Conservation (phyloP, 1,284 basidiomycete genomes). For the Naganishia liquefaciens region DNA sequence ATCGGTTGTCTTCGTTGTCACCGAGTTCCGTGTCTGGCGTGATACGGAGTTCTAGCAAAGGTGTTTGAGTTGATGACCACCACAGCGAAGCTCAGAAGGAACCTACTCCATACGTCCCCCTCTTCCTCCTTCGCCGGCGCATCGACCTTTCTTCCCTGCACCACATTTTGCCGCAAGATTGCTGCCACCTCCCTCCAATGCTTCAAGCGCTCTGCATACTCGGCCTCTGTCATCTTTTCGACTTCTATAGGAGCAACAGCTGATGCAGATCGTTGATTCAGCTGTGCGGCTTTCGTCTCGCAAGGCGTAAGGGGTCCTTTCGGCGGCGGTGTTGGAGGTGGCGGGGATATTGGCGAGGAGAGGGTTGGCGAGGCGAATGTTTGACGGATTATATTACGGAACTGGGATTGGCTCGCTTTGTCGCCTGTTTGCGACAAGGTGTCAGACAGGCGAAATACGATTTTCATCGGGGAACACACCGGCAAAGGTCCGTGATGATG, state of each 20-base stretch:
- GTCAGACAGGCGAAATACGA: not conserved
- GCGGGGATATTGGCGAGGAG: slow-evolving; percentile 27
- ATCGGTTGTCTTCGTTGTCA: slow-evolving; percentile 46
- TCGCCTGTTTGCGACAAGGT: slow-evolving; percentile 39
- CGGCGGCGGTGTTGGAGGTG: slow-evolving; percentile 31
- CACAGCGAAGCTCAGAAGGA: not conserved
- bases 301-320: slow-evolving; percentile 31
- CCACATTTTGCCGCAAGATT: slow-evolving; percentile 50
- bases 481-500: slow-evolving; percentile 49
- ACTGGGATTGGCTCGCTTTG: slow-evolving; percentile 40
- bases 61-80: not conserved
- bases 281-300: slow-evolving; percentile 9
- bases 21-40: slow-evolving; percentile 51
- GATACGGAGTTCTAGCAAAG: slow-evolving; percentile 46
- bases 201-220: slow-evolving; percentile 40
- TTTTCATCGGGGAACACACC: slow-evolving; percentile 36
- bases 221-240: slow-evolving; percentile 34
- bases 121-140: slow-evolving; percentile 33
- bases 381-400: slow-evolving; percentile 42
- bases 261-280: slow-evolving; percentile 22
- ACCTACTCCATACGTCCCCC: slow-evolving; percentile 19
- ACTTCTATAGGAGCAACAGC: slow-evolving; percentile 4
- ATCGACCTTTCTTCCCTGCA: slow-evolving; percentile 48
- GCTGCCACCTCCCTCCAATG: slow-evolving; percentile 52
- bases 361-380: slow-evolving; percentile 49